These are phyloP conservation scores for Termitomyces sp. DNA, from an alignment of 768 basidiomycete species.

Conservation along the genomic window DNA sequence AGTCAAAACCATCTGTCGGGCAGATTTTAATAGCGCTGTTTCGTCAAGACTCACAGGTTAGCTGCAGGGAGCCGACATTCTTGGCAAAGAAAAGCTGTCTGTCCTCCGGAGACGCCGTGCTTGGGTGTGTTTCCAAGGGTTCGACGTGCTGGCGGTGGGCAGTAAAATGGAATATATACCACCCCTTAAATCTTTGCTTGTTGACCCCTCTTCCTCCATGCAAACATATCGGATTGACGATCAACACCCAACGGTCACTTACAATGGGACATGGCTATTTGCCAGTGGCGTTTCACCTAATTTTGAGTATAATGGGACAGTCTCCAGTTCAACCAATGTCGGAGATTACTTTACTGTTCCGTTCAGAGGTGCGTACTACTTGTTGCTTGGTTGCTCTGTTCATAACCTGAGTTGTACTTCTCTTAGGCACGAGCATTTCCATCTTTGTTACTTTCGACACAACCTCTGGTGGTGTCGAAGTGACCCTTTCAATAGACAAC, in stretches of 20 bases:
- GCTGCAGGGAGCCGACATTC: too few species aligned
- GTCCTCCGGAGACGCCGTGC: too few species aligned
- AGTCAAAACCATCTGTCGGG: too few species aligned
- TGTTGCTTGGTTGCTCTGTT: neutral
- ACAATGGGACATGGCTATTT: slow-evolving; percentile 28
- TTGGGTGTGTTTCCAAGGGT: too few species aligned
- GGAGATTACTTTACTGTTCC: slow-evolving; percentile 28
- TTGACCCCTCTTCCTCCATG: neutral
- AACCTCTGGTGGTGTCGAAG: slow-evolving; percentile 28
- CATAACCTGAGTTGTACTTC: neutral
- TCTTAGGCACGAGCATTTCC: slow-evolving; percentile 25
- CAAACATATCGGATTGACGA: slow-evolving; percentile 29
- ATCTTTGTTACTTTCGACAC: slow-evolving; percentile 30
- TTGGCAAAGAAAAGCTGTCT: too few species aligned
- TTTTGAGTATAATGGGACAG: slow-evolving; percentile 22
- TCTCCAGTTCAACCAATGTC: slow-evolving; percentile 25
- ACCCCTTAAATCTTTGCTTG: neutral
- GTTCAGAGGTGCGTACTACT: slow-evolving; percentile 26
- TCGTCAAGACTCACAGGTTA: too few species aligned
- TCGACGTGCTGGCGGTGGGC: too few species aligned
- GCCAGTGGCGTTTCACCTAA: slow-evolving; percentile 19
- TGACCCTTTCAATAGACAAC: slow-evolving; percentile 29
- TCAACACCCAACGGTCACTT: slow-evolving; percentile 23
- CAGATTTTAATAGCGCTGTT: too few species aligned
- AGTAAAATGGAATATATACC: too few species aligned